Evolutionary conservation across 495 filamentous ascomycete genomes (phyloP).

Genomic region (Trichocladium uniseriatum): DNA sequence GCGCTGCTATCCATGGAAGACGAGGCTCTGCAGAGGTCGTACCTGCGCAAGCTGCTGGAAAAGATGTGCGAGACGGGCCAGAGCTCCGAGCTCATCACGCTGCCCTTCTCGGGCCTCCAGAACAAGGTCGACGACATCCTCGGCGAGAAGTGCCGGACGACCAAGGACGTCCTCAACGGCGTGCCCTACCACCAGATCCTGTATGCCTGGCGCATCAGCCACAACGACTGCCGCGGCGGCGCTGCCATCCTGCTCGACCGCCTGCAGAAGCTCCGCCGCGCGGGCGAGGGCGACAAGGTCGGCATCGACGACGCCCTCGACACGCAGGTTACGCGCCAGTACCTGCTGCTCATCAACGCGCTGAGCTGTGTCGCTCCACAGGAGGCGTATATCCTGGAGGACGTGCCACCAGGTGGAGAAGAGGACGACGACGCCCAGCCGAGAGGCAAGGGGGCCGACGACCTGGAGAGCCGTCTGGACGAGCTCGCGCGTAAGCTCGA

Average conservation of each 20-base stretch:
- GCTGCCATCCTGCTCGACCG: slow-evolving; percentile 66
- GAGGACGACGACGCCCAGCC: slow-evolving; percentile 26
- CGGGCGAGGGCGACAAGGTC: slow-evolving; percentile 38
- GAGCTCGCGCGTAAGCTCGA: slow-evolving; percentile 19
- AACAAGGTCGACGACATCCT: slow-evolving; percentile 71
- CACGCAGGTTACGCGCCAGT: slow-evolving; percentile 54
- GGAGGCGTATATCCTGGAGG: slow-evolving; percentile 60
- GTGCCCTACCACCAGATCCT: slow-evolving; percentile 72
- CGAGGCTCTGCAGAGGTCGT: slow-evolving; percentile 52
- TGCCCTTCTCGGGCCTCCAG: slow-evolving; percentile 70
- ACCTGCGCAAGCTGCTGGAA: slow-evolving; percentile 56
- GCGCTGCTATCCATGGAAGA: slow-evolving; percentile 65
- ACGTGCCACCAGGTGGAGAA: slow-evolving; percentile 23
- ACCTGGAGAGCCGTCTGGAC: slow-evolving; percentile 19
- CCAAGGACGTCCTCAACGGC: slow-evolving; percentile 47
- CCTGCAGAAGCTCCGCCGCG: slow-evolving; percentile 40
- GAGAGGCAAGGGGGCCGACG: slow-evolving; percentile 9
- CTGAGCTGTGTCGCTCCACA: slow-evolving; percentile 72
- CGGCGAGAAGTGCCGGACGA: slow-evolving; percentile 48
- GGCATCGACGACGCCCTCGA: slow-evolving; percentile 44
- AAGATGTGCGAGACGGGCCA: slow-evolving; percentile 60
- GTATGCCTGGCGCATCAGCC: slow-evolving; percentile 78
- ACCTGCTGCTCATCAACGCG: slow-evolving; percentile 79
- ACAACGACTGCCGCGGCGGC: slow-evolving; percentile 78
- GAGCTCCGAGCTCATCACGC: slow-evolving; percentile 56